Evolutionary conservation across 1,284 basidiomycete genomes (phyloP).

Genomic region (Papiliotrema nemorosa): DNA sequence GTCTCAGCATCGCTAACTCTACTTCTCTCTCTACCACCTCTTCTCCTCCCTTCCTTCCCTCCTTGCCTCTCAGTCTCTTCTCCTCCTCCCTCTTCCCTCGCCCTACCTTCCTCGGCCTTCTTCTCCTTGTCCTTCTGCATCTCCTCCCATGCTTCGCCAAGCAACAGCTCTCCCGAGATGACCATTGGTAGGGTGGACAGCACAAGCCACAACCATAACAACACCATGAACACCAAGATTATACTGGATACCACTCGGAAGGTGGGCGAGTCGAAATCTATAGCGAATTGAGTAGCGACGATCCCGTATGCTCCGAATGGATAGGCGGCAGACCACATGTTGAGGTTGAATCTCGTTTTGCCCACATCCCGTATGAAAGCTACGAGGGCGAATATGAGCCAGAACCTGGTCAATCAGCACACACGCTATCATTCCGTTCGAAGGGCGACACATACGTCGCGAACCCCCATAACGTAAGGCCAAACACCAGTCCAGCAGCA

Average conservation of each 20-base stretch:
- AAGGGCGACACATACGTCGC: slow-evolving; percentile 12
- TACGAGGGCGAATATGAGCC: slow-evolving; percentile 16
- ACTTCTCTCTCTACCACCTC: not conserved
- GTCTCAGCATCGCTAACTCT: not conserved
- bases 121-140: slow-evolving; percentile 8
- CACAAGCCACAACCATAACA: slow-evolving; percentile 19
- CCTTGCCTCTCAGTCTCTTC: not conserved
- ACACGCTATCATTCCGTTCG: not conserved
- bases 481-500: slow-evolving; percentile 12
- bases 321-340: slow-evolving; percentile 22
- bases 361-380: slow-evolving; percentile 14
- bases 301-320: slow-evolving; percentile 17
- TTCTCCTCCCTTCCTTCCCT: not conserved
- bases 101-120: not conserved
- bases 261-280: slow-evolving; percentile 16
- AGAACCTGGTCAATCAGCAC: slow-evolving; percentile 10
- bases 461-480: slow-evolving; percentile 16
- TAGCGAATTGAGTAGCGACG: slow-evolving; percentile 14
- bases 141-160: slow-evolving; percentile 9
- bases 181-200: slow-evolving; percentile 13
- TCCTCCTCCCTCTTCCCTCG: not conserved
- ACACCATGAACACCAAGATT: slow-evolving; percentile 9
- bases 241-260: slow-evolving; percentile 14
- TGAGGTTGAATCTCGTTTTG: slow-evolving; percentile 14
- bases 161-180: slow-evolving; percentile 16